phyloP scores from a whole-genome alignment of 176 grass and related monocot species.

The Carex scoparia region DNA sequence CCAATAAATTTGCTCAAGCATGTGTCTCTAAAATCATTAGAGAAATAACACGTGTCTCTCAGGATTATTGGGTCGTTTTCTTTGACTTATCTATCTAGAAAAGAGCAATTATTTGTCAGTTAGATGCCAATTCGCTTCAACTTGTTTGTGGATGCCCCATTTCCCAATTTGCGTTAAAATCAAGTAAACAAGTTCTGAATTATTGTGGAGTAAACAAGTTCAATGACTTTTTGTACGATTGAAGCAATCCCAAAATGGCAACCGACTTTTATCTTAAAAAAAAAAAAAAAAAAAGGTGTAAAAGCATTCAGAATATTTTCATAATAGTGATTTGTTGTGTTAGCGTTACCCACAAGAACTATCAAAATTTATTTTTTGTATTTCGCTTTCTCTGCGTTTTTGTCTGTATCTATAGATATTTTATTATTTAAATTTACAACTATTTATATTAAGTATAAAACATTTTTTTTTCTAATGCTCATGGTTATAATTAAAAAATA shows the following conservation, averaged over 20 bases:
- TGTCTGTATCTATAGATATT: too few species aligned
- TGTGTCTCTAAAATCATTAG: not conserved
- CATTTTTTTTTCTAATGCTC: too few species aligned
- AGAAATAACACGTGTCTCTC: conserved; percentile 4
- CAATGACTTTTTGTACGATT: not conserved
- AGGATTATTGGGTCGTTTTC: conserved; percentile 10
- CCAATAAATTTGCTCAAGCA: not conserved
- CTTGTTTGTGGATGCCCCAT: not conserved
- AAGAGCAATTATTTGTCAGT: conserved; percentile 13
- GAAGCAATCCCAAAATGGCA: not conserved
- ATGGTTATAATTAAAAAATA: too few species aligned
- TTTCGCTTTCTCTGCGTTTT: too few species aligned
- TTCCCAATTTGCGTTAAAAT: not conserved
- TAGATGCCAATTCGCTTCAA: conserved; percentile 14
- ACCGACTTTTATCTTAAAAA: not conserved
- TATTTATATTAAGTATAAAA: too few species aligned
- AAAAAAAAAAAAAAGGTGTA: not conserved
- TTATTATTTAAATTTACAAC: too few species aligned
- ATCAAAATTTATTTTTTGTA: too few species aligned
- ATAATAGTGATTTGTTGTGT: not conserved
- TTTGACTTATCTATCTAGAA: conserved; percentile 16
- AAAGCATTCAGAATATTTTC: not conserved
- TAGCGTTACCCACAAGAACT: too few species aligned
- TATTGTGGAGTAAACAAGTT: conserved; percentile 7
- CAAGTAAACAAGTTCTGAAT: not conserved